Base-by-base conservation (phyloP, 2,329 filamentous ascomycete genomes). In the Hirsutella rhossiliensis region DNA sequence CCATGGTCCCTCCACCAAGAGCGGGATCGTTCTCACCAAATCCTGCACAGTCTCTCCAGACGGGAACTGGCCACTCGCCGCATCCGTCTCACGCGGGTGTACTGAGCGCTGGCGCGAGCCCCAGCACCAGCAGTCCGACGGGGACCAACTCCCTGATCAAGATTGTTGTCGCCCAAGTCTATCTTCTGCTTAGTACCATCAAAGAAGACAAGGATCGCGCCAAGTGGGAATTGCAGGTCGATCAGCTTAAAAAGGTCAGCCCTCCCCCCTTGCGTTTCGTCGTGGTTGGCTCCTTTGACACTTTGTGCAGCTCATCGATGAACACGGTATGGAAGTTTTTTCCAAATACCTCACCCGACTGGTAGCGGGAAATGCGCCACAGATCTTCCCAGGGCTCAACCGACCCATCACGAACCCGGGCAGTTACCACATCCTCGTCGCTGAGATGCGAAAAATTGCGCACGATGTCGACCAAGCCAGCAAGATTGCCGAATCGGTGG, bases 311-410 rank as follows among this genome's bases (percentile, higher is more conserved):
- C 81, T 97, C 63, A 84, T 97, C 69, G 83, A 95, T 78, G 89
- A 90, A 58, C 83, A 94, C 88, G 89, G 89, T 61, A 98, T 98
- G 90, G 94, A 98, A 75, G 88, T 96, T 61, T 96, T 89, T 64
- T 82, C 87, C 48, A 94, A 89, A 72, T 96, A 92, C 66, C 94
- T 98, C 67, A 82, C 87, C 65, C 87, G 90, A 66, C 75, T 97
- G 62, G 79, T 98, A 60, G 84, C 84, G 65, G 82, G 83, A 67
- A 96, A 96, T 79, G 87, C 89, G 56, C 72, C 82, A 50, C 83
- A 92, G 58, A 92, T 98, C 62, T 97, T 97, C 61, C 82, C 87
- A 42, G 80, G 84, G 50, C 72, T 82, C 44, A 85, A 78, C 56
- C 77, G 87, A 64, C 76, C 78, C 45, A 76, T 80, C 51, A 76